Evolutionary conservation across 148 eudicot species (phyloP).

Genomic region (Talinum fruticosum): DNA sequence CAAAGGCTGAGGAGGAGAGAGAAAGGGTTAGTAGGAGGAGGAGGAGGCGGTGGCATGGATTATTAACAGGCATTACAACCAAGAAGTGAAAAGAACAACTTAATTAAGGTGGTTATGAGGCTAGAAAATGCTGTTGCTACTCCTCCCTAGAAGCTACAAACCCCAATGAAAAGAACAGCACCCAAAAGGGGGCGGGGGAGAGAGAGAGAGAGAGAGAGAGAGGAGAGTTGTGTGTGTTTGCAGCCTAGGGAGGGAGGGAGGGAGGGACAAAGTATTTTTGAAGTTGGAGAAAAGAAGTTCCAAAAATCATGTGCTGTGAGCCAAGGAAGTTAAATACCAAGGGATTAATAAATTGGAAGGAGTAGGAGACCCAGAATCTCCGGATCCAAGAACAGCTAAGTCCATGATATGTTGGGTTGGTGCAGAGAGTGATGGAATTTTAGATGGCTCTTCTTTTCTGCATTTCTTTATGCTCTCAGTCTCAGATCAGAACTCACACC

Average conservation of each 20-base stretch:
- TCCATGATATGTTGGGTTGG: slow-evolving; percentile 37
- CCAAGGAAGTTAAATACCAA: slow-evolving; percentile 13
- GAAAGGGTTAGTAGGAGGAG: slow-evolving; percentile 14
- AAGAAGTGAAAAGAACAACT: background rate
- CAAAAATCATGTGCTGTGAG: slow-evolving; percentile 15
- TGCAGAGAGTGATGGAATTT: slow-evolving; percentile 38
- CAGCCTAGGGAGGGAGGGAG: slow-evolving; percentile 5
- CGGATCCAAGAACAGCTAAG: slow-evolving; percentile 93
- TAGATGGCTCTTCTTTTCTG: slow-evolving; percentile 29
- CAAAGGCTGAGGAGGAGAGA: slow-evolving; percentile 16
- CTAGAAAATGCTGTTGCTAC: slow-evolving; percentile 10
- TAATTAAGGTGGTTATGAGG: background rate
- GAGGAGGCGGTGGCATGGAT: slow-evolving; percentile 37
- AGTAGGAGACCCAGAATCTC: slow-evolving; percentile 52
- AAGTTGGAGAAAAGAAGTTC: slow-evolving; percentile 32
- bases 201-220: slow-evolving; percentile 10
- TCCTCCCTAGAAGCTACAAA: slow-evolving; percentile 46
- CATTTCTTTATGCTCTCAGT: slow-evolving; percentile 35
- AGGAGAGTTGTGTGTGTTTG: slow-evolving; percentile 17
- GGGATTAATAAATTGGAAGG: slow-evolving; percentile 21
- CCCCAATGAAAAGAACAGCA: slow-evolving; percentile 48
- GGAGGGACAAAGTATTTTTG: slow-evolving; percentile 36
- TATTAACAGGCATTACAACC: slow-evolving; percentile 66
- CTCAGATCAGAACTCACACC: too few species aligned
- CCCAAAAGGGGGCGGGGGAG: slow-evolving; percentile 31